Evolutionary conservation across 2,329 filamentous ascomycete species (phyloP), one percentile per base, ranked within the genome.

Genomic region (Colletotrichum orbiculare): DNA sequence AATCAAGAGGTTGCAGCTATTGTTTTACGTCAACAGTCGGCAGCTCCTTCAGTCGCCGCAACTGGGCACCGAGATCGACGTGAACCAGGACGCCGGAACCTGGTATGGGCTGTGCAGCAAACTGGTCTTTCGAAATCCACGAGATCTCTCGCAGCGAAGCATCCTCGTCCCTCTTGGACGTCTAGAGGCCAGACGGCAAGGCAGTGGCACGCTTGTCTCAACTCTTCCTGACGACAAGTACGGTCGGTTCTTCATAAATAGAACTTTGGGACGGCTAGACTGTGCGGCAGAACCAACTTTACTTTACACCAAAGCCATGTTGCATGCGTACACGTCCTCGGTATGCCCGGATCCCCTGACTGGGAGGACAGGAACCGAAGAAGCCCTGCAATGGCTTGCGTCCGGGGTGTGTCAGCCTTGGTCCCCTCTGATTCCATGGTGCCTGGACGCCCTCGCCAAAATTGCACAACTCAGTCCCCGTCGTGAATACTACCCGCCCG

Each of bases 251-350:
- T 75, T 75, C 0, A 82, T 91, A 47, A 82, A 91, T 50, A 71
- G 79, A 1, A 71, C 85, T 0, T 77, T 92, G 2, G 82, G 85
- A 0, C 80, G 85, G 1, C 72, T 92, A 0, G 80, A 84, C 3
- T 89, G 87, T 42, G 79, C 88, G 0, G 76, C 85, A 0, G 88
- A 91, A 49, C 85, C 85, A 0, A 71, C 72, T 0, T 73, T 88
- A 0, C 74, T 87, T 0, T 89, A 88, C 60, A 77, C 77, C 1
- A 90, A 88, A 69, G 87, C 87, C 0, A 73, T 82, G 4, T 72
- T 88, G 1, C 89, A 92, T 70, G 89, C 88, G 0, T 74, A 82
- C 5, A 91, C 89, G 0, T 89, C 88, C 0, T 86, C 83, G 38
- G 69, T 82, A 0, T 41, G 91, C 0, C 82, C 85, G 0, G 89